Evolutionary conservation across 768 basidiomycete species (phyloP), one percentile per base, ranked within the genome.

Genomic region (Collybiopsis luxurians): DNA sequence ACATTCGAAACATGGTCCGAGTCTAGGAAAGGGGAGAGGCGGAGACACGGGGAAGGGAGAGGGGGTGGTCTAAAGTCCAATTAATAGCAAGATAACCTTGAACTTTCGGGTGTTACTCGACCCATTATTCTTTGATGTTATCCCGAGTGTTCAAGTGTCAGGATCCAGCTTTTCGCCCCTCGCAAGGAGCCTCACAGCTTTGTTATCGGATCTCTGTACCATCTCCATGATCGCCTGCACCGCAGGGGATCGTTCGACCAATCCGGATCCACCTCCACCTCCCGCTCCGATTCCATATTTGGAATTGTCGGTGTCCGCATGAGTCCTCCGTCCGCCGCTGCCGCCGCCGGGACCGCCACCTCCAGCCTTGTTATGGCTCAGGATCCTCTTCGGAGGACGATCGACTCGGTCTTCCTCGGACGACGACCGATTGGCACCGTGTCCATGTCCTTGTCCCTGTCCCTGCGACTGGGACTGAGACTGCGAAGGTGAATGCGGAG

Each of bases 181-280:
- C 1, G 91, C 89, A 58, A 93, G 81, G 27, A 93, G 86, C 24
- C 90, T 78, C 31, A 92, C 85, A 60, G 89, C 86, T 60, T 84
- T 86, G 68, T 81, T 86, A 6, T 55, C 54, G 12, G 88, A 86
- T 61, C 89, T 86, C 21, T 85, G 75, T 9, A 89, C 79, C 69
- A 82, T 81, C 60, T 86, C 86, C 87, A 89, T 90, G 88, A 92
- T 89, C 3, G 87, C 85, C 78, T 85, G 82, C 46, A 90, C 87
- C 1, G 89, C 86, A 9, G 87, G 81, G 0, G 89, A 88, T 19
- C 89, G 82, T 66, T 92, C 90, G 49, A 92, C 90, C 42, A 92
- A 75, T 2, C 81, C 77, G 0, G 67, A 60, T 5, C 31, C 13
- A 6, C 13, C 31, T 13, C 31, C 31, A 6, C 31, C 31, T 34